A percentile compares a stretch with the other conserved stretches of the same genome.
These are phyloP conservation scores for Crucibulum cyathiforme DNA, from an alignment of 1,284 basidiomycete genomes.

Conservation along the genomic window DNA sequence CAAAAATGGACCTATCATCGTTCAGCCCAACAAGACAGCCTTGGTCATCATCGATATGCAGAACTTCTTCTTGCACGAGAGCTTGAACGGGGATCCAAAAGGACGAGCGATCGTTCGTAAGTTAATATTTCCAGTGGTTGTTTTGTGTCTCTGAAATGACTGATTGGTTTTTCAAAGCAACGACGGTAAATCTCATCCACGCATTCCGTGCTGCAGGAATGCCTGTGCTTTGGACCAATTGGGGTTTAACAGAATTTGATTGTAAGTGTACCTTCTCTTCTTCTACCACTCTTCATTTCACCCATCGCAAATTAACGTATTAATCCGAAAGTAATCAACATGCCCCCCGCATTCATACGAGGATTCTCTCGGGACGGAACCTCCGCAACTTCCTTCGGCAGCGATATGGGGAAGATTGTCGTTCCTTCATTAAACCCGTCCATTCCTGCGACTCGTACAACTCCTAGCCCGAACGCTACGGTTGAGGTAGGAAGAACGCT, in stretches of 20 bases:
- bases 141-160: background rate
- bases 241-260: constrained; percentile 37
- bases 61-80: constrained; percentile 36
- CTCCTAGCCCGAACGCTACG: too few relatives aligned
- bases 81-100: constrained; percentile 31
- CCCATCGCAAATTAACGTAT: background rate
- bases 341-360: constrained; percentile 33
- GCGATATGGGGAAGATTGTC: constrained; percentile 37
- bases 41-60: constrained; percentile 41
- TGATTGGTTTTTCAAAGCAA: constrained; percentile 12
- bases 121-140: constrained; percentile 4
- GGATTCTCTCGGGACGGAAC: constrained; percentile 32
- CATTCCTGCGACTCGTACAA: too few relatives aligned
- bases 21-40: constrained; percentile 33
- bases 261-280: constrained; percentile 11
- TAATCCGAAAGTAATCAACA: constrained; percentile 23
- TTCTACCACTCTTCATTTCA: background rate
- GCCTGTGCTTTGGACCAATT: constrained; percentile 36
- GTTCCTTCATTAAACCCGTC: too few relatives aligned
- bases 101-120: constrained; percentile 34
- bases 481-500: too few relatives aligned
- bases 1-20: constrained; percentile 22
- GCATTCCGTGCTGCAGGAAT: constrained; percentile 33
- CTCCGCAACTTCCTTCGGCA: constrained; percentile 31
- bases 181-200: constrained; percentile 31